Percentiles rank a stretch among this genome's conserved stretches.
Conservation (phyloP, 305 asterid species). For the Fraxinus paxiana region DNA sequence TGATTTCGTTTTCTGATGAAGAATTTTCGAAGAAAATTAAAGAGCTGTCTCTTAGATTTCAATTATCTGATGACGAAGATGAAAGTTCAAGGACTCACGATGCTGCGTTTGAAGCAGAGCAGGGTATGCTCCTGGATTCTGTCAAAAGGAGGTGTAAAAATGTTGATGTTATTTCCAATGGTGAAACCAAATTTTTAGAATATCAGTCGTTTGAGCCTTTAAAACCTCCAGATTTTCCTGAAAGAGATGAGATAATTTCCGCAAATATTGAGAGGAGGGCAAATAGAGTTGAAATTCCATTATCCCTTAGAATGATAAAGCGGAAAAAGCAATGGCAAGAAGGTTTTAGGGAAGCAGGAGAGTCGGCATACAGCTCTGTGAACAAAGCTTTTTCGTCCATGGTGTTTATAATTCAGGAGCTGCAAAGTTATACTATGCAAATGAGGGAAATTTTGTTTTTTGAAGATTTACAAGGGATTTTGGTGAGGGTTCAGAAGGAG, state of each 20-base stretch:
- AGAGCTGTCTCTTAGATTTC: slow-evolving; percentile 44
- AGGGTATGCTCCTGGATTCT: not conserved
- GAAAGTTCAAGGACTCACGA: not conserved
- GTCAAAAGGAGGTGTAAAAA: not conserved
- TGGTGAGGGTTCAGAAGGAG: slow-evolving; percentile 75
- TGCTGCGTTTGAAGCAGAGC: not conserved
- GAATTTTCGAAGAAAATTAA: slow-evolving; percentile 60
- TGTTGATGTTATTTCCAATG: not conserved
- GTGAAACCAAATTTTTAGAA: slow-evolving; percentile 30
- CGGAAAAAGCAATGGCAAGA: slow-evolving; percentile 71
- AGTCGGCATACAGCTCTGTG: slow-evolving; percentile 67
- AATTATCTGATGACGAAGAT: slow-evolving; percentile 24
- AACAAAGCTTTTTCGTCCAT: slow-evolving; percentile 85
- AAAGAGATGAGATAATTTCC: slow-evolving; percentile 49
- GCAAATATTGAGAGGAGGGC: slow-evolving; percentile 67
- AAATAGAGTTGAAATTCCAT: slow-evolving; percentile 65
- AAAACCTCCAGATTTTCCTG: slow-evolving; percentile 51
- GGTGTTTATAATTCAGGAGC: slow-evolving; percentile 92
- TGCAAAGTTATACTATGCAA: slow-evolving; percentile 67
- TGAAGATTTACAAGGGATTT: slow-evolving; percentile 74
- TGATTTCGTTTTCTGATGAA: slow-evolving; percentile 71
- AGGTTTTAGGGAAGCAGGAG: slow-evolving; percentile 60
- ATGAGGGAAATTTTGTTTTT: slow-evolving; percentile 66
- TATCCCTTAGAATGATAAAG: slow-evolving; percentile 73
- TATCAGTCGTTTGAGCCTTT: slow-evolving; percentile 37